A percentile compares a stretch with the other conserved stretches of the same genome.
Evolutionary conservation across 2,329 filamentous ascomycete genomes (phyloP).

Genomic region (Fusarium sp.): DNA sequence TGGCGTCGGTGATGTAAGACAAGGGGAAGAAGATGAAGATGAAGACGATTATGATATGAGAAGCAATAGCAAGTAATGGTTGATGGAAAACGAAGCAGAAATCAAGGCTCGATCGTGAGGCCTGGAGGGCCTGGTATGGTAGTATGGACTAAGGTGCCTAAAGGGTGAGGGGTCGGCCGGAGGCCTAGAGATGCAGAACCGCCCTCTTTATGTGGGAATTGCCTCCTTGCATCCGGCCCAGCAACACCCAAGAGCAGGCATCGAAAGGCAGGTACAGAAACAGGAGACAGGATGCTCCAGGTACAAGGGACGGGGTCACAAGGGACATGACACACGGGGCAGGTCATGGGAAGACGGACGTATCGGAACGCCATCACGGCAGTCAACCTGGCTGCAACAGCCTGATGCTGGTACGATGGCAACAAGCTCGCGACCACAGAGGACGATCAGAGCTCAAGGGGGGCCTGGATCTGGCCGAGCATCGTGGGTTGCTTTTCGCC

Average conservation of each 20-base stretch:
- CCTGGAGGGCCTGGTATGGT: slow-evolving; percentile 10
- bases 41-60: slow-evolving; percentile 14
- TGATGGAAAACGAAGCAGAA: slow-evolving; percentile 8
- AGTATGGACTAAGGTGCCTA: slow-evolving; percentile 16
- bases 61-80: slow-evolving; percentile 28
- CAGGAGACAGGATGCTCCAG: slow-evolving; percentile 26
- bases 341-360: slow-evolving; percentile 35
- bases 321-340: slow-evolving; percentile 36
- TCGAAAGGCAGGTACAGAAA: slow-evolving; percentile 38
- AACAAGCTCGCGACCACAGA: slow-evolving; percentile 6
- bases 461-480: slow-evolving; percentile 13
- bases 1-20: slow-evolving; percentile 44
- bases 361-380: slow-evolving; percentile 32
- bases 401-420: slow-evolving; percentile 48
- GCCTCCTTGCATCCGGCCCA: slow-evolving; percentile 30
- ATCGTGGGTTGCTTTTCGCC: slow-evolving; percentile 9
- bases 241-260: slow-evolving; percentile 17
- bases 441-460: slow-evolving; percentile 10
- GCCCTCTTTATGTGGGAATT: slow-evolving; percentile 47
- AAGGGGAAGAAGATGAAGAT: slow-evolving; percentile 17
- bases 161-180: slow-evolving; percentile 20
- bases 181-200: slow-evolving; percentile 40
- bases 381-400: slow-evolving; percentile 38
- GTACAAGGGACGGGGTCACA: slow-evolving; percentile 39
- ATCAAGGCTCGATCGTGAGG: slow-evolving; percentile 5